Evolutionary conservation across 2,329 filamentous ascomycete species (phyloP), one percentile per base, ranked within the genome.

Genomic region (Curvularia eragrostidis): DNA sequence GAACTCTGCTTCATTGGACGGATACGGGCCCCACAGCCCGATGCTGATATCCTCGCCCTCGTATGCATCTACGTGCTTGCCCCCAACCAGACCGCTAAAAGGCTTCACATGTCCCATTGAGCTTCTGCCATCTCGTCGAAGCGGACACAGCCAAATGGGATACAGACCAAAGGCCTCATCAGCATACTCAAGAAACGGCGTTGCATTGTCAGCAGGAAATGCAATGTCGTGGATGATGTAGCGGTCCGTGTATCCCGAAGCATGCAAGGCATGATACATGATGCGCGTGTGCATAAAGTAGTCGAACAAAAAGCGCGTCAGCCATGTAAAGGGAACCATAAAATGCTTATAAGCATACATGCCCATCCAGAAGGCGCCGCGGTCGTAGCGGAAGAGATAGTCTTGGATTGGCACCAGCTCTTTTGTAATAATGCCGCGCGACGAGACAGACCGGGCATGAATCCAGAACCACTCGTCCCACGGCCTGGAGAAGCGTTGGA

Each of bases 11-110:
- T 77, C 68, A 48, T 84, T 73, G 2, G 80, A 73, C 1, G 89
- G 86, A 7, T 89, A 90, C 67, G 87, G 90, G 3, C 91, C 91
- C 91, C 91, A 96, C 18, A 96, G 83, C 24, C 84, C 84, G 28
- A 87, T 74, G 39, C 66, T 75, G 58, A 75, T 74, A 51, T 72
- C 74, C 26, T 62, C 48, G 9, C 63, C 67, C 3, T 68, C 52
- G 39, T 68, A 68, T 19, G 23, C 47, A 8, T 48, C 54, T 1
- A 21, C 49, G 26, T 61, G 36, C 21, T 51, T 60, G 5, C 58
- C 62, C 2, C 36, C 36, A 1, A 64, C 48, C 6, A 34, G 18
- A 2, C 63, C 60, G 1, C 53, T 12, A 30, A 59, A 69, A 1
- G 44, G 19, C 13, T 54, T 58, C 13, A 71, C 64, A 55, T 75